These are phyloP conservation scores for Torrubiellomyces zombiae DNA, from an alignment of 2,329 filamentous ascomycete species.

Conservation along the genomic window DNA sequence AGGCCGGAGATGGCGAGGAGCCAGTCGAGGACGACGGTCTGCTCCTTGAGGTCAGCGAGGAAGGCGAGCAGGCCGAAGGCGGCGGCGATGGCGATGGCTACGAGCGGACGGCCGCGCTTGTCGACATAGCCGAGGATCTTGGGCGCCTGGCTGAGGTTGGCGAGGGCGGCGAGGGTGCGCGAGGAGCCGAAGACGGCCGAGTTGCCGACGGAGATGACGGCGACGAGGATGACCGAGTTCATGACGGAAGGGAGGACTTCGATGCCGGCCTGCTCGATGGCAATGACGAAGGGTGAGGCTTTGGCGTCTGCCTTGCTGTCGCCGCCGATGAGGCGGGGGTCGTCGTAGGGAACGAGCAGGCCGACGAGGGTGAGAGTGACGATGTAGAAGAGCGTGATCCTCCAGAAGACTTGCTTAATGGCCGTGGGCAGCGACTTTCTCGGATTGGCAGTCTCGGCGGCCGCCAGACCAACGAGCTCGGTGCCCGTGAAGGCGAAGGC, in stretches of 20 bases:
- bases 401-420: conserved; percentile 90
- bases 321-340: conserved; percentile 42
- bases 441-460: conserved; percentile 64
- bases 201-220: conserved; percentile 82
- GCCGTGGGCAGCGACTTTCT: conserved; percentile 70
- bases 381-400: conserved; percentile 80
- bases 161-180: conserved; percentile 74
- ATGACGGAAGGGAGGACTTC: conserved; percentile 69
- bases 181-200: conserved; percentile 84
- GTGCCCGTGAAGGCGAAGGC: conserved; percentile 65
- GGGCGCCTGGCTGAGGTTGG: conserved; percentile 74
- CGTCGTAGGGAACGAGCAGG: conserved; percentile 60
- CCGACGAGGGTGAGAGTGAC: conserved; percentile 68
- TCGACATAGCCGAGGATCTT: conserved; percentile 66
- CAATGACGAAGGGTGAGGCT: conserved; percentile 85
- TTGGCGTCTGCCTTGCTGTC: conserved; percentile 45
- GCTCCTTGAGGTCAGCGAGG: conserved; percentile 47
- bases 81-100: conserved; percentile 53
- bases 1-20: conserved; percentile 59
- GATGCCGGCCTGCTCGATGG: conserved; percentile 73
- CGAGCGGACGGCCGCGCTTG: conserved; percentile 61
- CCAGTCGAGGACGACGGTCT: conserved; percentile 58
- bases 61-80: conserved; percentile 55
- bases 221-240: conserved; percentile 87
- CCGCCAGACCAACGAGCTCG: conserved; percentile 59